phyloP scores from a whole-genome alignment of 768 basidiomycete genomes.

The Mycena galopus region DNA sequence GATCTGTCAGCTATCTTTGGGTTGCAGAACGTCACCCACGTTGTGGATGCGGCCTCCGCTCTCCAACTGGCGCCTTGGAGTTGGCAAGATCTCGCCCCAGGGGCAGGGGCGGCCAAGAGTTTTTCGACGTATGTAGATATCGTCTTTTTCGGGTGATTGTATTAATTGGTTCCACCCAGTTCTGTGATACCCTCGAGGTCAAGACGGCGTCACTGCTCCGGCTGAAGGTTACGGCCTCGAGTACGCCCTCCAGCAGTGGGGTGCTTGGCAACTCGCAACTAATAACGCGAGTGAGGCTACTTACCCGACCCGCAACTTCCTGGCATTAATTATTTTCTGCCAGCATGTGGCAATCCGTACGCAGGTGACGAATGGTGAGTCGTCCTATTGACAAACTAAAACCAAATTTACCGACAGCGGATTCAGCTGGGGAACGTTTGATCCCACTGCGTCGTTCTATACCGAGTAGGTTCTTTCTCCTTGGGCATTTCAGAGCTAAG shows the following conservation, averaged over 20 bases:
- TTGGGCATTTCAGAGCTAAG: not conserved
- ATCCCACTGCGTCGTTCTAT: constrained; percentile 23
- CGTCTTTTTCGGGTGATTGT: not conserved
- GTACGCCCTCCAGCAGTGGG: constrained; percentile 59
- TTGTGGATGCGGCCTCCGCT: constrained; percentile 29
- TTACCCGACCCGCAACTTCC: too few relatives aligned
- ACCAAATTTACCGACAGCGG: not conserved
- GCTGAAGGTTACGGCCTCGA: constrained; percentile 59
- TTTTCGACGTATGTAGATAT: constrained; percentile 45
- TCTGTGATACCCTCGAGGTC: constrained; percentile 63
- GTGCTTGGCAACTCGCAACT: constrained; percentile 54
- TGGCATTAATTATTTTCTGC: not conserved
- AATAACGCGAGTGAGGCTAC: constrained; percentile 42
- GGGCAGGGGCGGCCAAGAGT: constrained; percentile 48
- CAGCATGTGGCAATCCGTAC: constrained; percentile 1
- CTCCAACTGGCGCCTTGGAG: constrained; percentile 49
- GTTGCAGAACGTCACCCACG: constrained; percentile 31
- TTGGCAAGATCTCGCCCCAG: constrained; percentile 62
- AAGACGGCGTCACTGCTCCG: constrained; percentile 56
- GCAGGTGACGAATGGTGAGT: constrained; percentile 31
- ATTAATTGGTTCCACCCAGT: constrained; percentile 35
- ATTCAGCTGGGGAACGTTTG: constrained; percentile 31
- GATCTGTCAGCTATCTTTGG: constrained; percentile 27
- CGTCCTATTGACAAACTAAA: not conserved
- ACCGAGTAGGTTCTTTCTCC: not conserved